A percentile compares a stretch with the other conserved stretches of the same genome.
Evolutionary conservation across 2,329 filamentous ascomycete species (phyloP).

Genomic region (Colletotrichum somersetense): DNA sequence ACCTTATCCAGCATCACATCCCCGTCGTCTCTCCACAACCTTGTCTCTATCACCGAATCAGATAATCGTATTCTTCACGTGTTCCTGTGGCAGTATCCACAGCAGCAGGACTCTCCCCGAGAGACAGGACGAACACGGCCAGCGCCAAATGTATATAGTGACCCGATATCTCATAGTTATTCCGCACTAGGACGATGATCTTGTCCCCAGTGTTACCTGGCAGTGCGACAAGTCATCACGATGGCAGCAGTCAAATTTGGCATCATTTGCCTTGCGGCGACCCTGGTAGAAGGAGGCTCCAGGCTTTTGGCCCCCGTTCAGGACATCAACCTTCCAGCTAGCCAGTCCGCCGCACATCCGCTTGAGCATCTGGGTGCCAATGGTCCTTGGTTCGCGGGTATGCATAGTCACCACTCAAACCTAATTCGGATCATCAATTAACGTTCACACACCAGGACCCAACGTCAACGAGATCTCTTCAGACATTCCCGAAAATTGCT

Average conservation of each 20-base stretch:
- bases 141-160: neutral
- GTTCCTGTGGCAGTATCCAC: conserved; percentile 3
- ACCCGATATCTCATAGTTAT: too few relatives aligned
- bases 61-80: conserved; percentile 23
- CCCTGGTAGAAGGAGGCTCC: conserved; percentile 10
- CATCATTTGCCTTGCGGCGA: conserved; percentile 22
- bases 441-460: conserved; percentile 55
- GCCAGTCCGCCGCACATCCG: conserved; percentile 53
- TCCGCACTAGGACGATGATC: neutral
- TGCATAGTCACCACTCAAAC: conserved; percentile 20
- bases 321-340: conserved; percentile 46
- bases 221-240: neutral
- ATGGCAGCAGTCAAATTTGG: conserved; percentile 28
- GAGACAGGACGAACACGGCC: neutral
- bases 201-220: neutral
- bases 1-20: conserved; percentile 22
- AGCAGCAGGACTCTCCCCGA: conserved; percentile 5
- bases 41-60: conserved; percentile 19
- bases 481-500: conserved; percentile 67
- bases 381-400: conserved; percentile 65
- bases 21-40: conserved; percentile 15
- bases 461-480: conserved; percentile 68
- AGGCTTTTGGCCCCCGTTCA: conserved; percentile 45
- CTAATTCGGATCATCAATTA: neutral
- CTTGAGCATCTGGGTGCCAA: conserved; percentile 65